Conservation (phyloP, 495 filamentous ascomycete genomes). For the Penicillium diatomitis region DNA sequence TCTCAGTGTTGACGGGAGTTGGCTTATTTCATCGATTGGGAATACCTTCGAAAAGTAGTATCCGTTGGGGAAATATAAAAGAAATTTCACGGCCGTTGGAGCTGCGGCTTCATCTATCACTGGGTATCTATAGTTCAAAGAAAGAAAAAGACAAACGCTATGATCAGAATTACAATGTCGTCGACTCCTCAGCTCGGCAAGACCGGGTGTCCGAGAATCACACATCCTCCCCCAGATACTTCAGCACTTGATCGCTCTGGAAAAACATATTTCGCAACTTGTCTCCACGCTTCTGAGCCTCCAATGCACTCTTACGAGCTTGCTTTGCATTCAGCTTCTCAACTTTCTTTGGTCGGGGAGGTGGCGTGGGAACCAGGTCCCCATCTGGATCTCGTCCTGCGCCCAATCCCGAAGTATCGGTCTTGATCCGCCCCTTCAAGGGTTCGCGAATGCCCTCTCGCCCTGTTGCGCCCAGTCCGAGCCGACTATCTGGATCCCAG, state of each 20-base stretch:
- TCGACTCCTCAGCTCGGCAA: too few species aligned
- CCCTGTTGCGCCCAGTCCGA: constrained; percentile 60
- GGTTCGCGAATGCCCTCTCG: constrained; percentile 67
- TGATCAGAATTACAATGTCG: too few species aligned
- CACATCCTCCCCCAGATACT: constrained; percentile 49
- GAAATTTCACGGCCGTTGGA: too few species aligned
- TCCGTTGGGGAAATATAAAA: too few species aligned
- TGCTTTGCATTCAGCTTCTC: constrained; percentile 63
- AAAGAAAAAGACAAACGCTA: too few species aligned
- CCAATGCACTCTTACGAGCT: constrained; percentile 47
- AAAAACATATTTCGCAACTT: constrained; percentile 59
- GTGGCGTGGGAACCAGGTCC: constrained; percentile 9
- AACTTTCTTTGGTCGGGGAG: constrained; percentile 37
- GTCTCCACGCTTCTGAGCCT: constrained; percentile 54
- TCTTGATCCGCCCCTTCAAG: constrained; percentile 62
- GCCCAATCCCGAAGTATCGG: constrained; percentile 67
- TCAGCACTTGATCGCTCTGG: constrained; percentile 59
- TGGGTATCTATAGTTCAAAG: not conserved
- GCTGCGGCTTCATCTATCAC: not conserved
- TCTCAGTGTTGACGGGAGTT: too few species aligned
- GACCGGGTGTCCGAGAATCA: not conserved
- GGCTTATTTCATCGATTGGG: too few species aligned
- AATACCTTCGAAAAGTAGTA: too few species aligned
- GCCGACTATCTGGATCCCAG: constrained; percentile 76
- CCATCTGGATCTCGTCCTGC: constrained; percentile 20